phyloP scores from a whole-genome alignment of 139 green algal genomes.

The Tetradesmus obliquus region DNA sequence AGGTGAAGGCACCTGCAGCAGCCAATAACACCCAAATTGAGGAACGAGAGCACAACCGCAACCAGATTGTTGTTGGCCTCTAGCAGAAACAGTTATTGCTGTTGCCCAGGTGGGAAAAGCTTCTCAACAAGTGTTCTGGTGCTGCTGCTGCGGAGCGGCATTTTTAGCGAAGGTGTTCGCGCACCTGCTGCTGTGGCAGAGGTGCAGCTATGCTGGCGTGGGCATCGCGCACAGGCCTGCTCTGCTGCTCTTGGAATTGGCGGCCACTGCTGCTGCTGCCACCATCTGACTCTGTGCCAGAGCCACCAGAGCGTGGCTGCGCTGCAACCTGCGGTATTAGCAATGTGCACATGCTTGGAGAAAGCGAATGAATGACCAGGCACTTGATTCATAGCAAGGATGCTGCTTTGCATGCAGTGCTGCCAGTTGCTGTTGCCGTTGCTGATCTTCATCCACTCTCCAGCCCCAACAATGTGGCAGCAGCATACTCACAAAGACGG shows the following conservation, averaged over 20 bases:
- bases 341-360: not conserved
- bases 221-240: not conserved
- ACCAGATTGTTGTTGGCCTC: not conserved
- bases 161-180: not conserved
- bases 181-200: not conserved
- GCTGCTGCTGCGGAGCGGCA: not conserved
- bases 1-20: not conserved
- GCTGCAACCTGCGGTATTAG: not conserved
- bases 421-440: not conserved
- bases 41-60: not conserved
- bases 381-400: not conserved
- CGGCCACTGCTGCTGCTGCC: not conserved
- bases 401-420: not conserved
- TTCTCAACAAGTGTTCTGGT: not conserved
- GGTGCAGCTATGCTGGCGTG: not conserved
- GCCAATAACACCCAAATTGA: not conserved
- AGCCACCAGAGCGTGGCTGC: not conserved
- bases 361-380: not conserved
- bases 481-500: constrained; percentile 2
- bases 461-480: too few relatives aligned
- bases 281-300: not conserved
- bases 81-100: not conserved
- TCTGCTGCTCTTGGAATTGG: not conserved
- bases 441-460: not conserved
- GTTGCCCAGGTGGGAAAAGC: not conserved